These are phyloP conservation scores for Populus trichocarpa DNA, from an alignment of 441 rosid species.

Conservation along the genomic window DNA sequence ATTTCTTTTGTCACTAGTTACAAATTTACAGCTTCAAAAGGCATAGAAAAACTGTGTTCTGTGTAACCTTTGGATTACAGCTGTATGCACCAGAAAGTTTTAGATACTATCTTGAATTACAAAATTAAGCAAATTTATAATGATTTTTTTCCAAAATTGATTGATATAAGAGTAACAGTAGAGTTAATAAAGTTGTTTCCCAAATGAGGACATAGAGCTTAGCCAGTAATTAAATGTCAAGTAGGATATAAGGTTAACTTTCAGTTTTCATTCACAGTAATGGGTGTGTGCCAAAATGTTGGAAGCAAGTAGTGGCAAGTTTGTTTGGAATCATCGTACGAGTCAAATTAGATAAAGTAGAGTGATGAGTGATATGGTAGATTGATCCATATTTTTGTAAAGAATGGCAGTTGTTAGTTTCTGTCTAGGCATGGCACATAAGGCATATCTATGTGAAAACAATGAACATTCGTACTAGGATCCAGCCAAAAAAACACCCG, in stretches of 20 bases:
- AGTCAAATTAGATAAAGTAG: neutral
- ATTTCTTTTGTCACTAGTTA: neutral
- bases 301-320: neutral
- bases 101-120: neutral
- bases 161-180: neutral
- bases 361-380: neutral
- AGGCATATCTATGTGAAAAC: neutral
- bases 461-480: neutral
- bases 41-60: neutral
- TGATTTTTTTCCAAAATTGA: neutral
- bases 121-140: neutral
- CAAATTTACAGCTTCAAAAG: neutral
- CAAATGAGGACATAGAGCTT: neutral
- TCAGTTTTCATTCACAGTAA: neutral
- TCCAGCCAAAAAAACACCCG: neutral
- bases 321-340: neutral
- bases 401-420: neutral
- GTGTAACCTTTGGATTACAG: neutral
- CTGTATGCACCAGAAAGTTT: neutral
- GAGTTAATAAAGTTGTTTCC: neutral
- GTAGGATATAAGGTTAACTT: slow-evolving; percentile 4
- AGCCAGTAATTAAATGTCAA: neutral
- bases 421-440: neutral
- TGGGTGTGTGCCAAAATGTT: neutral
- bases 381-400: neutral